Base-by-base conservation (phyloP, 108 stramenopile species). In the Bacterosira constricta region DNA sequence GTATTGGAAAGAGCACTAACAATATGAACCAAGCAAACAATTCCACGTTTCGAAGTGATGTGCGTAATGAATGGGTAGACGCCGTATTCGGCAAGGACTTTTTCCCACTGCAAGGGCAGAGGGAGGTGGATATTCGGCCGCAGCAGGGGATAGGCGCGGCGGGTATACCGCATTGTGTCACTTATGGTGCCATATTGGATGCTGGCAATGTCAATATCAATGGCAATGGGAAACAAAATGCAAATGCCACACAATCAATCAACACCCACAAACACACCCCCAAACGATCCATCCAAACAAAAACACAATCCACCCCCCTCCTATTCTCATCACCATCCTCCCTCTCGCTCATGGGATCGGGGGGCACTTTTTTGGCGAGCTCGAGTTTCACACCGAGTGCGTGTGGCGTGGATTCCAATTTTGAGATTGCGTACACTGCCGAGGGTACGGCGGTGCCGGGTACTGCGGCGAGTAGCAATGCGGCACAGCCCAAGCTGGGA, bases 31-130 rank as follows among this genome's bases (percentile, higher is more conserved):
- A n/a, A n/a, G n/a, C n/a, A n/a, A n/a, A n/a, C n/a, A n/a, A n/a
- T n/a, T n/a, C 68, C 6, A 66, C 65, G 26, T 78, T 82, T 66
- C 38, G 75, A 25, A 37, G 65, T 26, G 82, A 83, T 34, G 53
- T 84, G 9, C 65, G 84, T 2, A 49, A 80, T 35, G 88, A 88
- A 63, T 93, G 89, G 89, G 84, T 90, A 35, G 83, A 90, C 69
- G 92, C 92, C 35, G 71, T 90, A 3, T 93, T 93, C 67, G 92
- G 92, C 34, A 51, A 23, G n/a, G 75, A 83, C 29, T 87, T 79
- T 62, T 81, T 73, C 52, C 66, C 12, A 13, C 51, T 18, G 55
- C 42, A 56, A 49, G 1, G 71, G 17, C 15, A 46, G 37, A 9
- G 15, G 25, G 31, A 41, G 25, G 35, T 26, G 27, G 51, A 73